phyloP scores from a whole-genome alignment of 345 rosid genomes.

The Limnanthes douglasii region DNA sequence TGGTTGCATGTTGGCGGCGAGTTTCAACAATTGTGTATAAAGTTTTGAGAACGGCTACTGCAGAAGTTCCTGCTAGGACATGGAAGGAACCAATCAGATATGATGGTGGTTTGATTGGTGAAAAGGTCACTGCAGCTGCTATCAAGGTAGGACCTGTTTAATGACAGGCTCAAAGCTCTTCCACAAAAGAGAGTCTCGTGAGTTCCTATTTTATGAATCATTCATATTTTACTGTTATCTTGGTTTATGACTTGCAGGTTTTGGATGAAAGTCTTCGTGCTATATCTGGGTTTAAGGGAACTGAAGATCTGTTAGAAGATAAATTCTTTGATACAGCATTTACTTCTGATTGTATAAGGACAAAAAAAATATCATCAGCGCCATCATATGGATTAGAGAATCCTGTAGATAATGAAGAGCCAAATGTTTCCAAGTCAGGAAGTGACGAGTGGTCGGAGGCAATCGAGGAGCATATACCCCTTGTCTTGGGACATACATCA shows the following conservation, averaged over 20 bases:
- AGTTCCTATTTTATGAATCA: background rate
- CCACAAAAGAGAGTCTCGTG: background rate
- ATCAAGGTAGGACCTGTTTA: constrained; percentile 37
- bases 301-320: constrained; percentile 63
- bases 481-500: constrained; percentile 50
- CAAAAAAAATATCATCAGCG: constrained; percentile 71
- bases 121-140: constrained; percentile 58
- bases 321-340: constrained; percentile 56
- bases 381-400: constrained; percentile 51
- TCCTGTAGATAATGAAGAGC: constrained; percentile 26
- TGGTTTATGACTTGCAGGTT: constrained; percentile 36
- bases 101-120: constrained; percentile 36
- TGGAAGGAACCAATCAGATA: constrained; percentile 41
- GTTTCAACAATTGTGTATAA: constrained; percentile 36
- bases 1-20: constrained; percentile 46
- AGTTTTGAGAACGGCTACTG: constrained; percentile 22
- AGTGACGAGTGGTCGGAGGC: constrained; percentile 57
- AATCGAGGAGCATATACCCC: constrained; percentile 53
- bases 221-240: background rate
- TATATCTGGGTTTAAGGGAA: constrained; percentile 86
- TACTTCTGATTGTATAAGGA: constrained; percentile 67
- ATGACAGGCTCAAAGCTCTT: background rate
- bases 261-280: constrained; percentile 89
- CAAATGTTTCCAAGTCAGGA: constrained; percentile 28
- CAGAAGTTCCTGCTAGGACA: constrained; percentile 30